Evolutionary conservation across 352 stramenopile genomes (phyloP).

Genomic region (Globisporangium splendens): DNA sequence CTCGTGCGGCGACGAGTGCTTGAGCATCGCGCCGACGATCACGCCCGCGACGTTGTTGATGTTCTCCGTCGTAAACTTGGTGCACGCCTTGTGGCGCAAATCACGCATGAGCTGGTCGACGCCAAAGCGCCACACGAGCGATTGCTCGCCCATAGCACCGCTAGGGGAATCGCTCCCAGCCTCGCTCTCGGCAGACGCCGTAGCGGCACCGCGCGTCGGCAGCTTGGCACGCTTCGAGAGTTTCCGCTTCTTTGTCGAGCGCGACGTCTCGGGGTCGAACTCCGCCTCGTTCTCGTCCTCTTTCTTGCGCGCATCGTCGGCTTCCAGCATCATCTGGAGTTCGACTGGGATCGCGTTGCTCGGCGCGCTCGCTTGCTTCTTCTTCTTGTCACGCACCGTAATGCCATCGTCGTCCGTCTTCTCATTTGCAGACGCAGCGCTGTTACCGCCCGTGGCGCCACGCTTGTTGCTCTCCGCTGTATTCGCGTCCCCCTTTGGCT

Average conservation of each 20-base stretch:
- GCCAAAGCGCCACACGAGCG: constrained; percentile 79
- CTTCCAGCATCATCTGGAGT: constrained; percentile 84
- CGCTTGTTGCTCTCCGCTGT: constrained; percentile 15
- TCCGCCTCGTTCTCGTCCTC: constrained; percentile 61
- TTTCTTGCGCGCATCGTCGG: constrained; percentile 48
- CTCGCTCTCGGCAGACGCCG: constrained; percentile 18
- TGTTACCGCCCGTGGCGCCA: constrained; percentile 5
- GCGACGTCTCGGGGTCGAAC: constrained; percentile 40
- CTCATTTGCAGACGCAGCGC: background rate
- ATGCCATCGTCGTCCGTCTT: constrained; percentile 55
- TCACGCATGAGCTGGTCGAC: constrained; percentile 78
- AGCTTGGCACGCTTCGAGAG: constrained; percentile 77
- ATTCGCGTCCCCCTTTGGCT: constrained; percentile 11
- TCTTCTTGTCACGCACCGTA: constrained; percentile 73
- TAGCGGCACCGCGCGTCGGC: constrained; percentile 44
- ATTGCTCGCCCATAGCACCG: constrained; percentile 50
- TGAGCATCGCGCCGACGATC: constrained; percentile 78
- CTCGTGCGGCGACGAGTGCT: constrained; percentile 77
- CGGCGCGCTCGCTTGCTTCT: constrained; percentile 28
- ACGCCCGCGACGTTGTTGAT: constrained; percentile 80
- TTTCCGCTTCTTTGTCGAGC: constrained; percentile 62
- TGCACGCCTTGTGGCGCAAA: constrained; percentile 73
- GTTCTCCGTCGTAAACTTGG: constrained; percentile 81
- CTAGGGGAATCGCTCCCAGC: constrained; percentile 22
- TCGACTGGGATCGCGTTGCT: constrained; percentile 68